These are phyloP conservation scores for Hyphopichia pseudoburtonii DNA, from an alignment of 1,139 yeast genomes.

Conservation along the genomic window DNA sequence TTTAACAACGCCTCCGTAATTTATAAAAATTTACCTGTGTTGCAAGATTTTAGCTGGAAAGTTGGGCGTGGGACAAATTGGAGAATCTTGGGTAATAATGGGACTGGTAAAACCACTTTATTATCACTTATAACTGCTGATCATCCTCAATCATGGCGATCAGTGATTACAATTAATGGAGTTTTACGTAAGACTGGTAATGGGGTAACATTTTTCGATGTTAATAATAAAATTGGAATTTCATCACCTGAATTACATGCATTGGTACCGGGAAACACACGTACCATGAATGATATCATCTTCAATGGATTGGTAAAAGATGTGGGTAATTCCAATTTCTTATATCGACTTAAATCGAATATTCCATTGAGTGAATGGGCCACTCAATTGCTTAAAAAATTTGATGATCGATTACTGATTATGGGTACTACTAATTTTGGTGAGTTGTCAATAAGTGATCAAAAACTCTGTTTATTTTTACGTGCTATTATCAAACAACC, in stretches of 20 bases:
- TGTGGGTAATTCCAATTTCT: slow-evolving; percentile 58
- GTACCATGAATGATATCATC: slow-evolving; percentile 58
- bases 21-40: slow-evolving; percentile 61
- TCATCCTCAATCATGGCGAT: slow-evolving; percentile 95
- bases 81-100: slow-evolving; percentile 89
- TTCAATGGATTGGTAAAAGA: slow-evolving; percentile 65
- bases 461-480: slow-evolving; percentile 73
- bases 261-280: slow-evolving; percentile 57
- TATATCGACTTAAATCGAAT: slow-evolving; percentile 20
- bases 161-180: slow-evolving; percentile 64
- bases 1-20: slow-evolving; percentile 64
- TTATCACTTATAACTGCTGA: slow-evolving; percentile 85
- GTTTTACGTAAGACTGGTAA: slow-evolving; percentile 67
- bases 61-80: slow-evolving; percentile 75
- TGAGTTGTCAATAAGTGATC: slow-evolving; percentile 67
- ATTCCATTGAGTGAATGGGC: slow-evolving; percentile 14
- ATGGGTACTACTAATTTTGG: slow-evolving; percentile 42
- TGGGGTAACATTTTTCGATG: slow-evolving; percentile 70
- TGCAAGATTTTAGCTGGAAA: slow-evolving; percentile 63
- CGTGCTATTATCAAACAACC: slow-evolving; percentile 80
- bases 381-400: slow-evolving; percentile 19
- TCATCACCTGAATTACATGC: slow-evolving; percentile 92
- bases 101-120: slow-evolving; percentile 89
- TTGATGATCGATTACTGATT: slow-evolving; percentile 27
- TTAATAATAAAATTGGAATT: slow-evolving; percentile 79